phyloP scores from a whole-genome alignment of 257 asterid species.

The Forsythia viridissima region DNA sequence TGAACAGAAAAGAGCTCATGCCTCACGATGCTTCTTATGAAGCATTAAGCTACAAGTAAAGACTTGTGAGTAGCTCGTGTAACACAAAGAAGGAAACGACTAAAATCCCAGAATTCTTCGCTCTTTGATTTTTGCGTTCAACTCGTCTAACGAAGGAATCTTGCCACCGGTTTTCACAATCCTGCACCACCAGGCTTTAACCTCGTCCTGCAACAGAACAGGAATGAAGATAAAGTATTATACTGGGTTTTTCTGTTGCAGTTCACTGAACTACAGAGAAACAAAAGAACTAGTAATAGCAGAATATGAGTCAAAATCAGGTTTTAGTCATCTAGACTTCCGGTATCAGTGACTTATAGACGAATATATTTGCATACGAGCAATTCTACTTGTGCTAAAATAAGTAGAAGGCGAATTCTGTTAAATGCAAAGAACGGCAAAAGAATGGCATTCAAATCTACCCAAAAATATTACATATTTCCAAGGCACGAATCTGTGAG shows the following conservation, averaged over 20 bases:
- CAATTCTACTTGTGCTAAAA: background rate
- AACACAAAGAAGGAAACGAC: background rate
- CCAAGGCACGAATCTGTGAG: background rate
- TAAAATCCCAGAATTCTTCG: conserved; percentile 52
- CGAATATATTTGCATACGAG: background rate
- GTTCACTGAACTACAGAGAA: background rate
- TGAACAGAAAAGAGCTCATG: background rate
- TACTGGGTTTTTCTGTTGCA: background rate
- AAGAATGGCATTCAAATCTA: background rate
- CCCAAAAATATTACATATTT: background rate
- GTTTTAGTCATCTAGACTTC: too few species aligned
- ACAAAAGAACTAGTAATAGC: background rate
- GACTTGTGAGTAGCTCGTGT: background rate
- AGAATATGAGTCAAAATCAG: background rate
- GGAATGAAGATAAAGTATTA: background rate
- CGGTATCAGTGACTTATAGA: background rate
- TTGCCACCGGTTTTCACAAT: conserved; percentile 50
- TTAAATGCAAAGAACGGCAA: background rate
- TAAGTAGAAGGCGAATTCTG: background rate
- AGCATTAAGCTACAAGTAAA: background rate
- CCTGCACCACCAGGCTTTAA: conserved; percentile 76
- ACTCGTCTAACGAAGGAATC: conserved; percentile 59
- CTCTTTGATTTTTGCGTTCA: conserved; percentile 47
- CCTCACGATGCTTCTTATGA: background rate
- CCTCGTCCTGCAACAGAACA: conserved; percentile 60